phyloP scores from a whole-genome alignment of 345 rosid genomes.

The Salix suchowensis region DNA sequence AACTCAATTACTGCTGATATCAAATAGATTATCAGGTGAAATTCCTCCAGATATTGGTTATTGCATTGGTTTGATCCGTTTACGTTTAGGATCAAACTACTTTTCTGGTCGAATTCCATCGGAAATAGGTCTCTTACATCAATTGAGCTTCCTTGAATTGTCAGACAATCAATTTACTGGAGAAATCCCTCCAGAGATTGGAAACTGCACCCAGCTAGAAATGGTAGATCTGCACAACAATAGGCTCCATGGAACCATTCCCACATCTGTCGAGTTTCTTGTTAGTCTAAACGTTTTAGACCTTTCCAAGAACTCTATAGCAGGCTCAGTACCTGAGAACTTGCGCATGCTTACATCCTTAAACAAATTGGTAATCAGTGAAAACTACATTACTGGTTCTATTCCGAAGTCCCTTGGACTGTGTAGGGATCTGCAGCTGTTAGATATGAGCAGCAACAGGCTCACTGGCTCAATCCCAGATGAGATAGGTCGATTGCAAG shows the following conservation, averaged over 20 bases:
- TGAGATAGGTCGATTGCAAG: slow-evolving; percentile 52
- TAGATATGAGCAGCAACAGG: slow-evolving; percentile 57
- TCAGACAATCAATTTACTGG: slow-evolving; percentile 51
- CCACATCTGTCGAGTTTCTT: slow-evolving; percentile 46
- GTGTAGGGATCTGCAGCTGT: slow-evolving; percentile 53
- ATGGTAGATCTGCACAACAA: slow-evolving; percentile 56
- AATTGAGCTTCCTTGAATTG: slow-evolving; percentile 60
- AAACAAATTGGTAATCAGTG: slow-evolving; percentile 48
- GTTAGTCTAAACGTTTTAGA: slow-evolving; percentile 48
- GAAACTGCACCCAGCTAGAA: slow-evolving; percentile 53
- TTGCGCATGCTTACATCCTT: slow-evolving; percentile 54
- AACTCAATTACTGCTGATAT: slow-evolving; percentile 50
- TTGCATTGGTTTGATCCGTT: slow-evolving; percentile 50
- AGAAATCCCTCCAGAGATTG: slow-evolving; percentile 47
- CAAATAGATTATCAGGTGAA: slow-evolving; percentile 53
- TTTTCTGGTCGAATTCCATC: slow-evolving; percentile 49
- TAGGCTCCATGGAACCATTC: slow-evolving; percentile 44
- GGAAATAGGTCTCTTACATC: slow-evolving; percentile 40
- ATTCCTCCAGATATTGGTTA: slow-evolving; percentile 52
- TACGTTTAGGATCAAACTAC: slow-evolving; percentile 53
- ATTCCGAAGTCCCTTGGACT: slow-evolving; percentile 55
- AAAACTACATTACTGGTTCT: slow-evolving; percentile 46
- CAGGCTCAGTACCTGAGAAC: slow-evolving; percentile 43
- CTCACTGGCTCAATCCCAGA: slow-evolving; percentile 49
- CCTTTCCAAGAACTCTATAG: slow-evolving; percentile 45